These are phyloP conservation scores for Pleomassaria siparia DNA, from an alignment of 2,329 filamentous ascomycete species.

Conservation along the genomic window DNA sequence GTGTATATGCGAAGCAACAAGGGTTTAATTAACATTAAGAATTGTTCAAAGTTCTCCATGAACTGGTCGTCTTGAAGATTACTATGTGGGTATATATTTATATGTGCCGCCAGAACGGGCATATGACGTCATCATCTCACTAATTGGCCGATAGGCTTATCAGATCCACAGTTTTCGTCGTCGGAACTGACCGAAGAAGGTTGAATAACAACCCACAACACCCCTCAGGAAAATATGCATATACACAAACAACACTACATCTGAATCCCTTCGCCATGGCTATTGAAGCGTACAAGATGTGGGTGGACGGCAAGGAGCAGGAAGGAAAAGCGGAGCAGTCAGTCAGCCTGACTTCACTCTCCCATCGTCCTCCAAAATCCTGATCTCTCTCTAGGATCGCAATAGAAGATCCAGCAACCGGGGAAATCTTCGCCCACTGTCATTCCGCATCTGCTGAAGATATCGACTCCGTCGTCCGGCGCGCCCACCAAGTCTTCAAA, in stretches of 20 bases:
- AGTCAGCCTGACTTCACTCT: constrained; percentile 31
- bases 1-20: too few relatives aligned
- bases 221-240: too few relatives aligned
- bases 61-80: too few relatives aligned
- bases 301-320: constrained; percentile 47
- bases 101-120: too few relatives aligned
- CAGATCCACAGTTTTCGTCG: neutral
- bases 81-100: too few relatives aligned
- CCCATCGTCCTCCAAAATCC: constrained; percentile 3
- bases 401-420: constrained; percentile 57
- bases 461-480: constrained; percentile 45
- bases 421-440: constrained; percentile 55
- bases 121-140: neutral
- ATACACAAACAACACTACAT: too few relatives aligned
- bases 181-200: neutral
- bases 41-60: too few relatives aligned
- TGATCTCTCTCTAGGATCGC: constrained; percentile 46
- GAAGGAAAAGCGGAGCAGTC: constrained; percentile 51
- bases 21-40: too few relatives aligned
- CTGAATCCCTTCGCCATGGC: constrained; percentile 3
- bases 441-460: constrained; percentile 52
- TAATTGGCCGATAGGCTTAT: neutral
- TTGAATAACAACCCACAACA: neutral
- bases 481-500: constrained; percentile 52
- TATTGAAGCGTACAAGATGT: constrained; percentile 33